Percentiles rank a stretch among this genome's conserved stretches.
phyloP scores from a whole-genome alignment of 2,329 filamentous ascomycete genomes.

The Diaporthe velutina region DNA sequence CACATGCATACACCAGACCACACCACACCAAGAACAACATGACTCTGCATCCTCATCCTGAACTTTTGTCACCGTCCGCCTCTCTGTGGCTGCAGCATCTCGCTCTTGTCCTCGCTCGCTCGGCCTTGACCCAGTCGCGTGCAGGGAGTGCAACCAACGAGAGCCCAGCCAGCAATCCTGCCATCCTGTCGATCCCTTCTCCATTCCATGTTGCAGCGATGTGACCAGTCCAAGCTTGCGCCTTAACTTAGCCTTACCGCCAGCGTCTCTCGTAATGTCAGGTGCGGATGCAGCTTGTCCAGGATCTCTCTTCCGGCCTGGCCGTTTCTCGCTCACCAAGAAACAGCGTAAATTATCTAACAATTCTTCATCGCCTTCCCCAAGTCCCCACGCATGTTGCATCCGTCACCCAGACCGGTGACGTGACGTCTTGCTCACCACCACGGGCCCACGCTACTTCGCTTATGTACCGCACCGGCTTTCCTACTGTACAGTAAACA shows the following conservation, averaged over 20 bases:
- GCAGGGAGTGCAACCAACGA: too few species aligned
- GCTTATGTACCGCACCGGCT: not conserved
- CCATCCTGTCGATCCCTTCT: slow-evolving; percentile 2
- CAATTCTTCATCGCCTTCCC: slow-evolving; percentile 1
- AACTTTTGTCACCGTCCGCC: not conserved
- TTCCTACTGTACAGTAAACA: not conserved
- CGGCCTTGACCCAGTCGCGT: not conserved
- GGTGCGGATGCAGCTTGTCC: not conserved
- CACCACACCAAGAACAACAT: not conserved
- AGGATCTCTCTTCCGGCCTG: slow-evolving; percentile 6
- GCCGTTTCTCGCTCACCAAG: not conserved
- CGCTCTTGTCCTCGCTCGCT: not conserved
- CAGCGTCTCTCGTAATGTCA: not conserved
- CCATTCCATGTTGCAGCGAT: slow-evolving; percentile 2
- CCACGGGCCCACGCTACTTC: not conserved
- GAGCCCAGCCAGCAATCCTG: too few species aligned
- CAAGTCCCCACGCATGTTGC: not conserved
- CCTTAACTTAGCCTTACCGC: not conserved
- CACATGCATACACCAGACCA: not conserved
- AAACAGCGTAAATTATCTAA: not conserved
- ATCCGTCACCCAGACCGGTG: not conserved
- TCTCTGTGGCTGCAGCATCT: not conserved
- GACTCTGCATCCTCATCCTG: not conserved
- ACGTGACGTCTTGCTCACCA: slow-evolving; percentile 13
- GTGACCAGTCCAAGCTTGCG: not conserved